Conservation (phyloP, 2,329 filamentous ascomycete genomes). For the Fusarium armeniacum region DNA sequence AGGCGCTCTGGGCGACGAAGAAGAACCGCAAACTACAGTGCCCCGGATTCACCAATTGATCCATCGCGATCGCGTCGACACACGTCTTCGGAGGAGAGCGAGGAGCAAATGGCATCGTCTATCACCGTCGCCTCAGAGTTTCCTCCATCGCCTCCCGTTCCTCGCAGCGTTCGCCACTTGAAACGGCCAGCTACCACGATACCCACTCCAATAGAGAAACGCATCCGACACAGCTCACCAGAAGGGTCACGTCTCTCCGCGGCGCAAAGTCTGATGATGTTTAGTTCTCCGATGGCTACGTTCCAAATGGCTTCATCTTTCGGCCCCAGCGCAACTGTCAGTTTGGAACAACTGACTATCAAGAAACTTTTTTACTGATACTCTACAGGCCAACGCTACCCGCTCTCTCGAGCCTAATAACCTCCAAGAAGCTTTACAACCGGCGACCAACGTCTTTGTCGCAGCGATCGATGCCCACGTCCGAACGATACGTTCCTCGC, state of each 20-base stretch:
- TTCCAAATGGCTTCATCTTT: constrained; percentile 49
- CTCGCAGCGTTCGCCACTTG: constrained; percentile 44
- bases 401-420: constrained; percentile 43
- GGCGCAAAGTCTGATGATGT: constrained; percentile 50
- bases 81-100: constrained; percentile 45
- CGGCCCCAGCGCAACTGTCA: constrained; percentile 34
- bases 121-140: constrained; percentile 49
- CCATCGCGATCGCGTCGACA: constrained; percentile 36
- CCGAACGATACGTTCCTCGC: constrained; percentile 43
- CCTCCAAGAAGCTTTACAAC: constrained; percentile 45
- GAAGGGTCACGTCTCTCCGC: constrained; percentile 50
- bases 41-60: constrained; percentile 40
- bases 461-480: constrained; percentile 46
- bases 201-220: constrained; percentile 43
- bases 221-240: constrained; percentile 46
- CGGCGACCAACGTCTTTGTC: constrained; percentile 40
- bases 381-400: constrained; percentile 31
- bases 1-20: constrained; percentile 44
- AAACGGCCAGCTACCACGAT: constrained; percentile 43
- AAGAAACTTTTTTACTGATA: not conserved
- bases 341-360: constrained; percentile 6
- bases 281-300: constrained; percentile 50
- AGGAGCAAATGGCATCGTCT: constrained; percentile 48
- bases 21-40: constrained; percentile 42
- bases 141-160: constrained; percentile 45